These are phyloP conservation scores for Phialemonium atrogriseum DNA, from an alignment of 2,329 filamentous ascomycete genomes.

Conservation along the genomic window DNA sequence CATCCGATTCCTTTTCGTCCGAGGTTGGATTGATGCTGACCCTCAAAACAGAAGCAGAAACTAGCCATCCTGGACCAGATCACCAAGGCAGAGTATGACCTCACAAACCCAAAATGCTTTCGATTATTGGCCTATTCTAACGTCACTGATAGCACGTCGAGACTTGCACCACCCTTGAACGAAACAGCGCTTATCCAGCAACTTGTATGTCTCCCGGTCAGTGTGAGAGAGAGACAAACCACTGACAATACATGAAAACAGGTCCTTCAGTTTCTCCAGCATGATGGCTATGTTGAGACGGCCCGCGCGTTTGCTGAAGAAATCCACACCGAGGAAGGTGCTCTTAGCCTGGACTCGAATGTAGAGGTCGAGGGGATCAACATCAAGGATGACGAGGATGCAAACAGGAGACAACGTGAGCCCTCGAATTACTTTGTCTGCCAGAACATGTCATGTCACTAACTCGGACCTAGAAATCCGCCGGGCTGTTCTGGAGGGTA, in stretches of 20 bases:
- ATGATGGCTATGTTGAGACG: conserved; percentile 93
- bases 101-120: too few relatives aligned
- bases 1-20: too few relatives aligned
- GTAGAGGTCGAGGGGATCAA: conserved; percentile 50
- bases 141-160: conserved; percentile 37
- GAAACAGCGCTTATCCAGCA: conserved; percentile 77
- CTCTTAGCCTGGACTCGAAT: conserved; percentile 52
- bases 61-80: conserved; percentile 54
- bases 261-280: conserved; percentile 79
- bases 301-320: conserved; percentile 82
- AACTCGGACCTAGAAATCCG: conserved; percentile 58
- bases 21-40: too few relatives aligned
- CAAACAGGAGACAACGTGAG: conserved; percentile 77
- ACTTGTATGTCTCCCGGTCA: conserved; percentile 42
- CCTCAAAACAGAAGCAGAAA: conserved; percentile 57
- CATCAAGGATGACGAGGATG: conserved; percentile 75
- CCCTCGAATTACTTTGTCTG: conserved; percentile 6
- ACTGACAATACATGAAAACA: conserved; percentile 15
- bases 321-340: conserved; percentile 63
- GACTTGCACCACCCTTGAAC: conserved; percentile 53
- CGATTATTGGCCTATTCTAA: conserved; percentile 6
- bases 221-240: neutral
- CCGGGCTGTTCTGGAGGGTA: conserved; percentile 77
- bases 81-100: conserved; percentile 32
- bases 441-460: neutral